A percentile compares a stretch with the other conserved stretches of the same genome.
Conservation (phyloP, 2,329 filamentous ascomycete genomes). For the Claviceps fusiformis region DNA sequence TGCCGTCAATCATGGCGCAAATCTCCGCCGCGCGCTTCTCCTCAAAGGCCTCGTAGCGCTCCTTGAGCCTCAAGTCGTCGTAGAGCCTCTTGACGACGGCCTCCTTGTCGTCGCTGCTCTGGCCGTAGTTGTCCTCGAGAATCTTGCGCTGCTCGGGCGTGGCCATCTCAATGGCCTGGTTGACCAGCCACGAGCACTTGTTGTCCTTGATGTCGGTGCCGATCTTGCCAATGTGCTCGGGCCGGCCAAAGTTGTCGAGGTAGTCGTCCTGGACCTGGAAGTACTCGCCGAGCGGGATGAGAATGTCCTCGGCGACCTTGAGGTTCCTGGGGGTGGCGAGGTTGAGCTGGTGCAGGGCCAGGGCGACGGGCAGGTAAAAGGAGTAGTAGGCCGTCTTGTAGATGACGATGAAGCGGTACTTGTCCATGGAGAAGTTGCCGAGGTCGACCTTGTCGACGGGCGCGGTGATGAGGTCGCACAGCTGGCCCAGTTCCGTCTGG, state of each 20-base stretch:
- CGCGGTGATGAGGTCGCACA: constrained; percentile 87
- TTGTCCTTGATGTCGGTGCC: constrained; percentile 98
- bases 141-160: constrained; percentile 76
- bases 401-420: constrained; percentile 96
- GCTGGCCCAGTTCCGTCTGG: constrained; percentile 91
- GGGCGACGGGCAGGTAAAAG: constrained; percentile 92
- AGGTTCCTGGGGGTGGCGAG: constrained; percentile 81
- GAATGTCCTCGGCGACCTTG: constrained; percentile 75
- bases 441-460: constrained; percentile 90
- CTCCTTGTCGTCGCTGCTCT: constrained; percentile 75
- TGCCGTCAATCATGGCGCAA: constrained; percentile 54
- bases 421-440: constrained; percentile 86
- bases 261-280: constrained; percentile 99
- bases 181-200: constrained; percentile 98
- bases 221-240: constrained; percentile 91
- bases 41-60: constrained; percentile 79
- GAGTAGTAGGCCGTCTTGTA: constrained; percentile 99
- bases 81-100: constrained; percentile 79
- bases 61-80: constrained; percentile 70
- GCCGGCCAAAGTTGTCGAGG: constrained; percentile 92
- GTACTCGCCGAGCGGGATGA: constrained; percentile 96
- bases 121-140: constrained; percentile 86
- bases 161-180: constrained; percentile 73
- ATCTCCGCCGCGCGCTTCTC: constrained; percentile 75
- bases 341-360: constrained; percentile 75